Percentiles rank a stretch among this genome's conserved stretches.
These are phyloP conservation scores for Colletotrichum ledebouriae DNA, from an alignment of 2,329 filamentous ascomycete genomes.

Conservation along the genomic window DNA sequence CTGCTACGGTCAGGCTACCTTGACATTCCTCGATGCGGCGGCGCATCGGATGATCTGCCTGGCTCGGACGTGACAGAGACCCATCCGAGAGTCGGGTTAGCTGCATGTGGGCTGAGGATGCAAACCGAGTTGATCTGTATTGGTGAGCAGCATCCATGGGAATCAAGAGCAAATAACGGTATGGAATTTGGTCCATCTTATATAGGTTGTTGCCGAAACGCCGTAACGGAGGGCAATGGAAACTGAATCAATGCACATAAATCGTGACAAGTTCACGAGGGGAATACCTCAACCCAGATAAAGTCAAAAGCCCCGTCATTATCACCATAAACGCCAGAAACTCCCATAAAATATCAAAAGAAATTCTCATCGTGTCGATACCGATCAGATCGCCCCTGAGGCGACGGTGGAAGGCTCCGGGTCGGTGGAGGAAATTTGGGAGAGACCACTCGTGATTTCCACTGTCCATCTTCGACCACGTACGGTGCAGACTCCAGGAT, in stretches of 20 bases:
- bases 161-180: too few relatives aligned
- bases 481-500: constrained; percentile 38
- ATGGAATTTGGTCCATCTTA: too few relatives aligned
- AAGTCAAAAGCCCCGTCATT: neutral
- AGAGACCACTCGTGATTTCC: constrained; percentile 14
- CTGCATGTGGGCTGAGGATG: too few relatives aligned
- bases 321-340: neutral
- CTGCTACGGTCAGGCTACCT: neutral
- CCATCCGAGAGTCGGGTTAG: too few relatives aligned
- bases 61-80: neutral
- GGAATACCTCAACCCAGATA: neutral
- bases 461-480: constrained; percentile 26
- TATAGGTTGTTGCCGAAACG: too few relatives aligned
- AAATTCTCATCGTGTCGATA: constrained; percentile 19
- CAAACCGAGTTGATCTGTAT: too few relatives aligned
- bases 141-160: too few relatives aligned
- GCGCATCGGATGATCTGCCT: constrained; percentile 1
- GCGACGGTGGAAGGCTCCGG: constrained; percentile 16
- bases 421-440: constrained; percentile 31
- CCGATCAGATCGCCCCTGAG: neutral
- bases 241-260: neutral
- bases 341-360: constrained; percentile 24
- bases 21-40: neutral
- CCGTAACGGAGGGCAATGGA: too few relatives aligned
- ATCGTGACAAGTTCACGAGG: neutral